Conservation (phyloP, 495 filamentous ascomycete genomes). For the Hyphodiscus hymeniophilus region DNA sequence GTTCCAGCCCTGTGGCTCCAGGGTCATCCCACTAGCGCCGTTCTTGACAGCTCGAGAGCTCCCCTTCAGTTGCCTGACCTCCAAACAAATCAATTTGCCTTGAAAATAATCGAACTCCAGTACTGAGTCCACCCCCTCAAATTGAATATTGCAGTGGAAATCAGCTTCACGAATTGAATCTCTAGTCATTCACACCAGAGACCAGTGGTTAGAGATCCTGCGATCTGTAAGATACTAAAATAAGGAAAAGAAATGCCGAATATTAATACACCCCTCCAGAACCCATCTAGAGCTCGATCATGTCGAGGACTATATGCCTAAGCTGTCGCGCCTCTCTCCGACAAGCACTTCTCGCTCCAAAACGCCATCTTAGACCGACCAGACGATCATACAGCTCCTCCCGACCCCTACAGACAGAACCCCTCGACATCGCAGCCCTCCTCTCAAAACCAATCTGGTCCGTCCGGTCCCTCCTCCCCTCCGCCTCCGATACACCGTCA, state of each 20-base stretch:
- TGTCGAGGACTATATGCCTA: conserved; percentile 9
- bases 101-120: too few species aligned
- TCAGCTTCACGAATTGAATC: too few species aligned
- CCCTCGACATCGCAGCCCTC: conserved; percentile 41
- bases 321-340: conserved; percentile 7
- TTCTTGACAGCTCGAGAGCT: neutral
- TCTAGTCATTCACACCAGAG: too few species aligned
- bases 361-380: neutral
- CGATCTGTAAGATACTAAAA: neutral
- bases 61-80: too few species aligned
- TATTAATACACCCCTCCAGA: too few species aligned
- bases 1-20: neutral
- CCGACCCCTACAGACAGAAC: neutral
- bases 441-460: conserved; percentile 79
- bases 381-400: conserved; percentile 2
- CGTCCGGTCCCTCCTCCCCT: conserved; percentile 60
- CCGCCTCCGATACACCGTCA: conserved; percentile 29
- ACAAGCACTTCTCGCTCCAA: neutral
- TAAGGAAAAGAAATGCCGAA: too few species aligned
- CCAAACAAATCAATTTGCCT: too few species aligned
- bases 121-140: too few species aligned
- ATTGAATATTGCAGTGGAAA: too few species aligned
- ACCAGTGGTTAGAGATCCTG: too few species aligned
- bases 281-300: neutral
- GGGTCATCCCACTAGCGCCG: neutral